Evolutionary conservation across 371 early-diverging fungal species (phyloP).

Genomic region (Mucor indicus): DNA sequence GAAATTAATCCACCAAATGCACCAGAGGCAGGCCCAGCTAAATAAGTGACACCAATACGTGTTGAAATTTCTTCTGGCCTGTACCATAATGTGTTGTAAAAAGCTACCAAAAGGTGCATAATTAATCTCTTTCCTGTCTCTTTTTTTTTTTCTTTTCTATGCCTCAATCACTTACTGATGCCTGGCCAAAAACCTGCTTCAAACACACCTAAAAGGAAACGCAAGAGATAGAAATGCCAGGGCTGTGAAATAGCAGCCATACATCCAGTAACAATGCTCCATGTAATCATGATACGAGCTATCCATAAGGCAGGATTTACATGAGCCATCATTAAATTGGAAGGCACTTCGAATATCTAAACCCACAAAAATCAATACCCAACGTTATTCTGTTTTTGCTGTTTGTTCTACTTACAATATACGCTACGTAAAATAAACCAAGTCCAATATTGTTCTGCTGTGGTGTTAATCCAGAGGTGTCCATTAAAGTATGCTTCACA

Average conservation of each 20-base stretch:
- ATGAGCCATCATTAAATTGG: slow-evolving; percentile 47
- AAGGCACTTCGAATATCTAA: slow-evolving; percentile 47
- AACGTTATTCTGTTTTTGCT: background rate
- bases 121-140: too few species aligned
- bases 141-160: background rate
- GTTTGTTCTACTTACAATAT: slow-evolving; percentile 32
- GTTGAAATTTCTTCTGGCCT: slow-evolving; percentile 44
- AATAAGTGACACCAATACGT: slow-evolving; percentile 43
- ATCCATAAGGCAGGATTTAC: slow-evolving; percentile 49
- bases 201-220: slow-evolving; percentile 45
- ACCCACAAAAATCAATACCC: background rate
- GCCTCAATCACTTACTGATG: slow-evolving; percentile 3
- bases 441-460: slow-evolving; percentile 46
- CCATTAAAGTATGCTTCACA: slow-evolving; percentile 35
- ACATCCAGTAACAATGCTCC: slow-evolving; percentile 48
- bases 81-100: slow-evolving; percentile 49
- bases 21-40: slow-evolving; percentile 47
- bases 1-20: slow-evolving; percentile 51
- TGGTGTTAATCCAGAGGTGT: slow-evolving; percentile 29
- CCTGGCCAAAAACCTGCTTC: slow-evolving; percentile 59
- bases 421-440: slow-evolving; percentile 48
- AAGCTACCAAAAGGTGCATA: too few species aligned
- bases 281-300: slow-evolving; percentile 51
- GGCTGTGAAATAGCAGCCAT: slow-evolving; percentile 44
- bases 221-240: slow-evolving; percentile 50